Evolutionary conservation across 129 eudicot species (phyloP).

Genomic region (Dittrichia graveolens): DNA sequence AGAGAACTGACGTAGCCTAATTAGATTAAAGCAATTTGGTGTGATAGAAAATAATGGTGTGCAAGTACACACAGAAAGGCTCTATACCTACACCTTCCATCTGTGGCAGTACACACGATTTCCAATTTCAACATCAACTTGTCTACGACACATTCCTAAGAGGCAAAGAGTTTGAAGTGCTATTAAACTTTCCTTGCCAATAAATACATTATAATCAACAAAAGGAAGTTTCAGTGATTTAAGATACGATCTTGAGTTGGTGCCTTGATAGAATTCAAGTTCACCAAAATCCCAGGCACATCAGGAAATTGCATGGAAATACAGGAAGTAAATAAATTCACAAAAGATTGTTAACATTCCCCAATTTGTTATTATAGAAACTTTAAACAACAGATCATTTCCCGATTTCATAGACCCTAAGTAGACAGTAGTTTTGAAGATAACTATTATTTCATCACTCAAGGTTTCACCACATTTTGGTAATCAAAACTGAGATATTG

Average conservation of each 20-base stretch:
- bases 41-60: not conserved
- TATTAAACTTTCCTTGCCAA: not conserved
- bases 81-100: conserved; percentile 12
- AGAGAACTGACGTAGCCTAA: conserved; percentile 1
- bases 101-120: not conserved
- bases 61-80: not conserved
- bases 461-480: conserved; percentile 11
- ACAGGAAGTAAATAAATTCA: conserved; percentile 1
- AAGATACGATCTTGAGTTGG: not conserved
- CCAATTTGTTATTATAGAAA: not conserved
- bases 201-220: conserved; percentile 2
- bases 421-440: not conserved
- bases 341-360: not conserved
- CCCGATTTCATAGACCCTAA: not conserved
- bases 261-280: not conserved
- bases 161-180: not conserved
- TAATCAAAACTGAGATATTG: not conserved
- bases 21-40: not conserved
- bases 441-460: conserved; percentile 15
- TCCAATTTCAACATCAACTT: conserved; percentile 14
- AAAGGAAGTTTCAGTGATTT: conserved; percentile 9
- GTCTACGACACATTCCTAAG: conserved; percentile 8
- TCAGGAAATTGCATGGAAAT: not conserved
- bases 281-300: not conserved
- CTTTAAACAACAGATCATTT: conserved; percentile 7